Percentiles rank a stretch among this genome's conserved stretches.
phyloP scores from a whole-genome alignment of 2,329 filamentous ascomycete species.

The Capronia epimyces region DNA sequence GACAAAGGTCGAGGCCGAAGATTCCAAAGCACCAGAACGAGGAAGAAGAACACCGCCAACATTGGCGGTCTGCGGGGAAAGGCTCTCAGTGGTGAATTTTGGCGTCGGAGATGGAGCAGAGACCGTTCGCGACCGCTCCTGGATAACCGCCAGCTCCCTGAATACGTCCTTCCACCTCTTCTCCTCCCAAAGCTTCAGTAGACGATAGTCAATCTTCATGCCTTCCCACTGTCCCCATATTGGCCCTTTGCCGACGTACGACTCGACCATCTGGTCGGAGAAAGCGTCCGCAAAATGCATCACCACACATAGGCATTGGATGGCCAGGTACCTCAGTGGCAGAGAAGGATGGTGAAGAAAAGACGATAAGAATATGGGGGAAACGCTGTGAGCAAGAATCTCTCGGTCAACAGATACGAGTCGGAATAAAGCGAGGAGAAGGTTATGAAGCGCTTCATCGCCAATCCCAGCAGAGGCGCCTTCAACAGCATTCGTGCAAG shows the following conservation, averaged over 20 bases:
- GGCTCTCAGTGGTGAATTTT: conserved; percentile 29
- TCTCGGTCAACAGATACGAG: conserved; percentile 70
- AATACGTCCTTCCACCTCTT: conserved; percentile 43
- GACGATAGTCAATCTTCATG: conserved; percentile 68
- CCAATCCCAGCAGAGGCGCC: conserved; percentile 28
- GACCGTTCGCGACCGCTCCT: conserved; percentile 23
- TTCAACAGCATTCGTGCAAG: conserved; percentile 1
- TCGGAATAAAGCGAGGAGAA: conserved; percentile 68
- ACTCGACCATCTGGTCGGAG: conserved; percentile 63
- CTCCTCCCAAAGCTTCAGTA: conserved; percentile 62
- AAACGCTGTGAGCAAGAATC: conserved; percentile 60
- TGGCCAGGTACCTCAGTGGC: conserved; percentile 70
- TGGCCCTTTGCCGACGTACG: conserved; percentile 59
- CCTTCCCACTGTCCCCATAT: conserved; percentile 72
- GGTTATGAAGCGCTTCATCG: conserved; percentile 37
- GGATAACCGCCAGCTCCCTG: conserved; percentile 51
- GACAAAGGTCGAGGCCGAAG: conserved; percentile 53
- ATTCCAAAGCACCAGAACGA: conserved; percentile 49
- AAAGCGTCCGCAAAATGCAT: conserved; percentile 75
- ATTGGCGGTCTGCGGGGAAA: conserved; percentile 58
- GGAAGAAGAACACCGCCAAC: conserved; percentile 66
- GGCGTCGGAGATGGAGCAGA: conserved; percentile 26
- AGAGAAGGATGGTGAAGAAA: conserved; percentile 57
- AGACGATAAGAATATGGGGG: conserved; percentile 61
- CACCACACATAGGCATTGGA: conserved; percentile 73